Percentiles rank a stretch among this genome's conserved stretches.
phyloP scores from a whole-genome alignment of 1,139 yeast genomes.

The Zygotorulaspora mrakii region DNA sequence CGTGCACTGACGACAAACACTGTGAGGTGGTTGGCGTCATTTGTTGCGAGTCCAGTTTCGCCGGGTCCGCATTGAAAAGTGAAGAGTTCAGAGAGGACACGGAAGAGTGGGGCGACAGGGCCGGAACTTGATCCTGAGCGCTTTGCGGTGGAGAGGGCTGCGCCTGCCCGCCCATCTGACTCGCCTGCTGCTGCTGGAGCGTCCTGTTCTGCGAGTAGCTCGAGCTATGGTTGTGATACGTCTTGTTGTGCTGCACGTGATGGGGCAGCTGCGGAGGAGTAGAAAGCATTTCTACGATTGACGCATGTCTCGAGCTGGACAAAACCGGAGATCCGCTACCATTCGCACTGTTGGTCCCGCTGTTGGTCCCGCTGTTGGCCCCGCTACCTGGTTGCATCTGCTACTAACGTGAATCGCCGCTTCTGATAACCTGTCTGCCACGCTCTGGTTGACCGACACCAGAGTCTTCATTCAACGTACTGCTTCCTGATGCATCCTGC shows the following conservation, averaged over 20 bases:
- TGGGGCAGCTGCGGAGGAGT: constrained; percentile 58
- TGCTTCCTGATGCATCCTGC: no score
- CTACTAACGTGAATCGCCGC: no score
- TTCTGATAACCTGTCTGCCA: no score
- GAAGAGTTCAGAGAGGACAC: constrained; percentile 10
- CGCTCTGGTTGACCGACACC: no score
- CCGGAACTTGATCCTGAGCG: constrained; percentile 6
- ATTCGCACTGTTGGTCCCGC: constrained; percentile 4
- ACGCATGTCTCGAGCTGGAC: constrained; percentile 47
- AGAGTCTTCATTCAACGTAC: no score
- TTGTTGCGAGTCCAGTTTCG: constrained; percentile 11
- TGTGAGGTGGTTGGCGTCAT: constrained; percentile 25
- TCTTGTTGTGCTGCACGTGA: constrained; percentile 34
- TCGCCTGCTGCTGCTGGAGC: constrained; percentile 22
- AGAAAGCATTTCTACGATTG: constrained; percentile 70
- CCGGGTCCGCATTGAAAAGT: constrained; percentile 3
- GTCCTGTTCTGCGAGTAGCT: constrained; percentile 12
- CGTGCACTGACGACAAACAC: constrained; percentile 26
- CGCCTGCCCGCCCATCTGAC: no score
- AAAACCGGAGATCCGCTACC: constrained; percentile 9
- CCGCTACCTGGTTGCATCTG: constrained; percentile 1
- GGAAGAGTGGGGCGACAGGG: constrained; percentile 14
- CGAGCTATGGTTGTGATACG: neutral
- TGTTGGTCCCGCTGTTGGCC: constrained; percentile 6
- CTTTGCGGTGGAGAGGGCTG: constrained; percentile 16